Evolutionary conservation across 2,329 filamentous ascomycete species (phyloP).

Genomic region (Acrodontium crateriforme): DNA sequence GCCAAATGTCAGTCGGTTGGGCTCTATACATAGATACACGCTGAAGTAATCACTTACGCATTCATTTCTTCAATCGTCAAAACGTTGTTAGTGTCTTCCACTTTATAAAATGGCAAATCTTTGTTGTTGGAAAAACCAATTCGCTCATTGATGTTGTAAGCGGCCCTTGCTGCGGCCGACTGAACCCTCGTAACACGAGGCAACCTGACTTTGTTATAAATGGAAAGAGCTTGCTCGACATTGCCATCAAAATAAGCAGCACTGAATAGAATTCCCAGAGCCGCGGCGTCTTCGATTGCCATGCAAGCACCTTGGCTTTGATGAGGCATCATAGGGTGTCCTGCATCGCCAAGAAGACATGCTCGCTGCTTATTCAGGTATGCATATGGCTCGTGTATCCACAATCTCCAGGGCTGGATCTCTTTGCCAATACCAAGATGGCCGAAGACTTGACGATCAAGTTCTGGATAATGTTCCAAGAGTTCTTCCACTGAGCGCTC

Average conservation of each 20-base stretch:
- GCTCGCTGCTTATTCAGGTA: slow-evolving; percentile 39
- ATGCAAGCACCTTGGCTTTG: slow-evolving; percentile 57
- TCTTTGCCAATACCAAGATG: slow-evolving; percentile 49
- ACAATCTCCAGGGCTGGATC: slow-evolving; percentile 53
- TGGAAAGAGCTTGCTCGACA: slow-evolving; percentile 18
- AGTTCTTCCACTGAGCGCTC: slow-evolving; percentile 40
- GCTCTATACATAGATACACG: too few relatives aligned
- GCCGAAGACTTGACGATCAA: slow-evolving; percentile 43
- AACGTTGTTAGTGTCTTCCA: slow-evolving; percentile 46
- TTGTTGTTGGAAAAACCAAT: slow-evolving; percentile 50
- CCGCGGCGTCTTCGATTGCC: slow-evolving; percentile 54
- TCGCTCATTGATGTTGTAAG: slow-evolving; percentile 26
- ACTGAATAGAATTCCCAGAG: slow-evolving; percentile 48
- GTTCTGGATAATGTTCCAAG: slow-evolving; percentile 44
- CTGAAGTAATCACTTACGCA: too few relatives aligned
- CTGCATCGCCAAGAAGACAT: slow-evolving; percentile 52
- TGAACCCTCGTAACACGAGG: slow-evolving; percentile 27
- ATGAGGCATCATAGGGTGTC: slow-evolving; percentile 56
- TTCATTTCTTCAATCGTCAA: slow-evolving; percentile 60
- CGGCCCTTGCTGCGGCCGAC: slow-evolving; percentile 20
- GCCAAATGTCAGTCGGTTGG: too few relatives aligned
- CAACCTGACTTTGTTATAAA: slow-evolving; percentile 25
- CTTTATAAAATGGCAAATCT: slow-evolving; percentile 49
- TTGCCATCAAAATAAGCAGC: slow-evolving; percentile 28
- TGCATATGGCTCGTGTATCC: slow-evolving; percentile 49